Base-by-base conservation (phyloP, 2,329 filamentous ascomycete genomes). In the Fusarium pseudonygamai region DNA sequence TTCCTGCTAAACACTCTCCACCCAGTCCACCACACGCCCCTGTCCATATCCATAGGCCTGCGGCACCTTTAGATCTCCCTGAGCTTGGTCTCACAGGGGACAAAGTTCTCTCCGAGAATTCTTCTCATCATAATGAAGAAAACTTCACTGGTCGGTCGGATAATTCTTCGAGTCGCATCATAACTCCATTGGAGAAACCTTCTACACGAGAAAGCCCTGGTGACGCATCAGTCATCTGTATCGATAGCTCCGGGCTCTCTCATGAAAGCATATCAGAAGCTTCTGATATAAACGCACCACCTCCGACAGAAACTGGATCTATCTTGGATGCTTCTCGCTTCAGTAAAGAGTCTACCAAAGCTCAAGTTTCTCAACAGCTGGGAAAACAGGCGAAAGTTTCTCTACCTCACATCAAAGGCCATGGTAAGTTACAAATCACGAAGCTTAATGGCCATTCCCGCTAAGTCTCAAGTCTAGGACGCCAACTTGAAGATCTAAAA, bases 41-140 rank as follows among this genome's bases (percentile, higher is more conserved):
- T 45, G 16, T 28, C 16, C 56, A 37, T 20, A 18, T 32, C 9
- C 49, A 28, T 50, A 67, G 42, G 28, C 26, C 43, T 20, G 24
- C 24, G 45, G 62, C 47, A 22, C 67, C 75, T 18, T 47, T 75
- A 9, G 67, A 76, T 46, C 60, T 77, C 39, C 67, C 71, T 34
- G 75, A 76, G 37, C 37, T 76, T 34, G 71, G 69, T 10, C 40
- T 75, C 18, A 18, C 26, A 14, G 64, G 60, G 20, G 49, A 30
- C 22, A 36, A 34, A 34, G 15, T 40, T 47, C 43, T 62, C 14
- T 43, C 52, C 4, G 20, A 50, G 1, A 26, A 22, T 18, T 42
- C 32, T 50, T 45, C 52, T 12, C 14, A 32, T 53, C 20, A 18
- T n/a, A 26, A 26, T 8, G 28, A 20, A 22, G 40, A 36, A 42